Evolutionary conservation across 441 rosid genomes (phyloP).

Genomic region (Brassica balearica): DNA sequence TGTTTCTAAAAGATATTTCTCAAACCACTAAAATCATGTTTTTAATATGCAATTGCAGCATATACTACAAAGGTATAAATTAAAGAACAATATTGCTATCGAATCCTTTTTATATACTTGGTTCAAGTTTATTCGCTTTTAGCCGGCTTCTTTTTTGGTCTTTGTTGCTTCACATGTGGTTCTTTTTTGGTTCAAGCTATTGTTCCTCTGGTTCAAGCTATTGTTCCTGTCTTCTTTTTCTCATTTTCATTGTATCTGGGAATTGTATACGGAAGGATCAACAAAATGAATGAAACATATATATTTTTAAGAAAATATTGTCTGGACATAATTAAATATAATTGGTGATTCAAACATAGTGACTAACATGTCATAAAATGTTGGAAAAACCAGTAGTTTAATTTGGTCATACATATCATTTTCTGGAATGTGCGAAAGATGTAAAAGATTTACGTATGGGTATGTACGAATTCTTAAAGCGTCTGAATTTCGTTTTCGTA

Average conservation of each 20-base stretch:
- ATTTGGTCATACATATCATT: slow-evolving; percentile 1
- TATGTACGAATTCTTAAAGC: too few species aligned
- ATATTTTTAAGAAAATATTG: not conserved
- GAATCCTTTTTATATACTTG: too few species aligned
- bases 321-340: not conserved
- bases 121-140: too few species aligned
- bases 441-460: not conserved
- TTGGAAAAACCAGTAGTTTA: not conserved
- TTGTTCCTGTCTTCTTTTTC: too few species aligned
- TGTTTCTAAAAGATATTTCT: not conserved
- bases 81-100: too few species aligned
- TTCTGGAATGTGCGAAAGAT: not conserved
- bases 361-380: not conserved
- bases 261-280: too few species aligned
- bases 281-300: too few species aligned
- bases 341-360: not conserved
- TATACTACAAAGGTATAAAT: not conserved
- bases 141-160: too few species aligned
- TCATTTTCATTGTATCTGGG: too few species aligned
- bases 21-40: not conserved
- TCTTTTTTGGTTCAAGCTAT: too few species aligned
- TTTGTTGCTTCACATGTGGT: too few species aligned
- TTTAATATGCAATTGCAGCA: not conserved
- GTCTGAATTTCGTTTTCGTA: not conserved
- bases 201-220: too few species aligned